Evolutionary conservation across 108 stramenopile species (phyloP), one percentile per base, ranked within the genome.

Genomic region (Skeletonema marinoi): DNA sequence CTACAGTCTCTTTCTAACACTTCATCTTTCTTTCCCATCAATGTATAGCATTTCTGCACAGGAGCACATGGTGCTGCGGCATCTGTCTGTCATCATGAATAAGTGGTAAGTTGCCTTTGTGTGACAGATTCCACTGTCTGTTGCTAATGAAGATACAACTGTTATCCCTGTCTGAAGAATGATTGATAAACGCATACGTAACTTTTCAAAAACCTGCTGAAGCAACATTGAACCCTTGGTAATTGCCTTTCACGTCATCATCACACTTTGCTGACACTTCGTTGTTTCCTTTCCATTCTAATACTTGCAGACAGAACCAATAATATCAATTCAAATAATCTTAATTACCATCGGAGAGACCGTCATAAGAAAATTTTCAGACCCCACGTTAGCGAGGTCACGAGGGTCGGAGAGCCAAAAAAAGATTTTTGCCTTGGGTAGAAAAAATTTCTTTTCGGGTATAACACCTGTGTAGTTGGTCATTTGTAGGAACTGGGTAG

Each of bases 121-220:
- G 58, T 39, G 60, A 38, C 48, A 36, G n/a, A 41, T 14, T 3
- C 36, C 10, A 33, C 7, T n/a, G 36, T n/a, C 16, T 7, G 21
- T 56, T 66, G 75, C 68, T 68, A 13, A 68, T 76, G 75, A 76
- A 25, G 67, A 76, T 32, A 66, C 25, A 76, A 76, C 59, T 68
- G 67, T 75, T 75, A 75, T 75, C 75, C 75, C 75, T 75, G 66
- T 75, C 74, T 75, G 74, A 75, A 75, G 44, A 66, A 32, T 75
- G 74, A 75, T 75, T 68, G 74, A 75, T 59, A 75, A 75, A 46
- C 3, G 17, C 74, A 67, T 39, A 59, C 74, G 74, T 75, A 75
- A 75, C 74, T 75, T 75, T 75, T 75, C 74, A 75, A 64, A 38
- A 38, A 58, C 41, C 32, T 32, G 0, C 74, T 75, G 74, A 75